Evolutionary conservation across 2,329 filamentous ascomycete genomes (phyloP), one percentile per base, ranked within the genome.

Genomic region (Pseudocercospora fijiensis): DNA sequence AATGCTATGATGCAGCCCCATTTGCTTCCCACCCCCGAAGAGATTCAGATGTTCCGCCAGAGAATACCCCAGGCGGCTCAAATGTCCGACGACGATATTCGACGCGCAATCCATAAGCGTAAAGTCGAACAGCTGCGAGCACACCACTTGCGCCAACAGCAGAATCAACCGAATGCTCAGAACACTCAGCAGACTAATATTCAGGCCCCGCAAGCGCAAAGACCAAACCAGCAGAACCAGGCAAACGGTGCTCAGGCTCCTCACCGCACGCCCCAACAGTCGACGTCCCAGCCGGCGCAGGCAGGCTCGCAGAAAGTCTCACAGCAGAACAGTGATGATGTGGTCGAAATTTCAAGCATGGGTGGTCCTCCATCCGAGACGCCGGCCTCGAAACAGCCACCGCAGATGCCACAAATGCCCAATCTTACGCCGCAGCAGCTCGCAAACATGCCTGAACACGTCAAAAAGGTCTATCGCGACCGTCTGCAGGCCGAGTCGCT

Each of bases 1-100:
- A 61, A 58, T n/a, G 24, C 62, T n/a, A 65, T 63, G 57, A 62
- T 63, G 63, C 65, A 67, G 52, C 58, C 63, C 37, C 64, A 64
- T 16, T 53, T 58, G 51, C 41, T 57, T 7, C 49, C 52, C 59
- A 47, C 61, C 64, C 33, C 72, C 64, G 37, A 80, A 56, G 80
- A 83, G 18, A 71, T 82, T 18, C 72, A 77, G 53, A 66, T 67
- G 20, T 75, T 78, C 65, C 76, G 80, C 37, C 53, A 73, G 69
- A 30, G 30, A 37, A 62, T 79, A 13, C 70, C 73, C 20, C 73
- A 76, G 27, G 67, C 73, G 52, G 55, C 74, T 22, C 74, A 74
- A 41, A 67, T 76, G 56, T 75, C 71, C 3, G 80, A 83, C 65
- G 81, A 83, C 3, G 75, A 80, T 58, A 71, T 83, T 20, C 74